Evolutionary conservation across 2,329 filamentous ascomycete species (phyloP), one percentile per base, ranked within the genome.

Genomic region (Diaporthe citrichinensis): DNA sequence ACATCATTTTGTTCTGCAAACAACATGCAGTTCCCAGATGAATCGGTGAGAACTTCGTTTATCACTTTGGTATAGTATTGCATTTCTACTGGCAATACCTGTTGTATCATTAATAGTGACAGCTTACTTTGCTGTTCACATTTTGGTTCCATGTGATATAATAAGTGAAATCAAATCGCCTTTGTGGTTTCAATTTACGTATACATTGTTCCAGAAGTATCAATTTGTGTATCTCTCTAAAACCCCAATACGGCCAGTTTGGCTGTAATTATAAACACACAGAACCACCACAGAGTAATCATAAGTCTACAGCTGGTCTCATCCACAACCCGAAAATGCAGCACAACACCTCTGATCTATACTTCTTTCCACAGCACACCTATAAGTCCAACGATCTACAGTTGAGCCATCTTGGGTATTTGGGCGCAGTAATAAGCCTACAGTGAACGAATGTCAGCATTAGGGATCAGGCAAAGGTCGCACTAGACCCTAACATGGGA

Each of bases 391-490:
- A 25, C 2, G 3, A 41, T 25, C 49, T 53, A 62, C 17, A 72
- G 8, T 23, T 72, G 51, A 41, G 69, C 61, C 74, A 75, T 53
- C n/a, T 75, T 49, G 44, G 57, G 23, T 23, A 75, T 75, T 31
- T 62, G 55, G 6, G 57, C 44, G 6, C 67, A 23, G 15, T 72
- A 75, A 20, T 71, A 72, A 49, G 49, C 55, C 73, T 75, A n/a
- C 4, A 31, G 34, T 9, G 7, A 36, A 20, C 5, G 15, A 39
- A 25, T 8, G 25, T 75, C 28, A 72, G 67, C 28, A 17, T 23
- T 7, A 25, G 3, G 6, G 1, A 20, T 23, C 20, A 7, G 12
- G 6, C 14, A 46, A n/a, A 72, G 44, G 23, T 25, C 28, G 39
- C 25, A 17, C 2, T 34, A 9, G 28, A 23, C 9, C 15, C 17